phyloP scores from a whole-genome alignment of 805 yeast genomes.

The Metschnikowia borealis region DNA sequence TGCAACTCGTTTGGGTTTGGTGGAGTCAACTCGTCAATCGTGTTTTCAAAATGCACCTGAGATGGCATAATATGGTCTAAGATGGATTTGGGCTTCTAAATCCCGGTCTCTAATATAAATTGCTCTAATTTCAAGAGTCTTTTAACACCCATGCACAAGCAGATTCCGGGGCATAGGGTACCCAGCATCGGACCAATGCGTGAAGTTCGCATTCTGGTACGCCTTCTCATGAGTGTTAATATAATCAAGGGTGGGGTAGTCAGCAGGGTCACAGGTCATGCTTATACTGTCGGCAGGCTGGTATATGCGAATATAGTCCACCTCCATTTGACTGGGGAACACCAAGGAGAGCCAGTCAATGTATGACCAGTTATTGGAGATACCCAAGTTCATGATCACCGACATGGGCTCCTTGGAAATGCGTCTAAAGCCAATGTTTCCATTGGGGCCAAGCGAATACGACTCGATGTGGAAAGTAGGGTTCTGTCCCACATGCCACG shows the following conservation, averaged over 20 bases:
- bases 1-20: constrained; percentile 97
- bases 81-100: too few species aligned
- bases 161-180: constrained; percentile 54
- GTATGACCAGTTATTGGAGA: constrained; percentile 38
- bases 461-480: constrained; percentile 28
- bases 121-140: too few species aligned
- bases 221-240: constrained; percentile 31
- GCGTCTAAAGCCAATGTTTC: constrained; percentile 34
- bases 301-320: constrained; percentile 40
- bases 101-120: too few species aligned
- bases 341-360: constrained; percentile 32
- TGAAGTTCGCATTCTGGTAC: constrained; percentile 31
- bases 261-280: constrained; percentile 37
- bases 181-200: constrained; percentile 39
- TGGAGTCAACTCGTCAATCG: constrained; percentile 82
- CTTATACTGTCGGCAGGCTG: constrained; percentile 29
- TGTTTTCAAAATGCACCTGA: constrained; percentile 30
- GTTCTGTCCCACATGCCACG: constrained; percentile 80
- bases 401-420: constrained; percentile 39
- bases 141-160: constrained; percentile 20
- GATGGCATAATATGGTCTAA: too few species aligned
- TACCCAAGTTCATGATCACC: constrained; percentile 36
- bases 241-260: constrained; percentile 35
- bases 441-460: constrained; percentile 36
- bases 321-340: constrained; percentile 35